Percentiles rank a stretch among this genome's conserved stretches.
Evolutionary conservation across 208 protist species (phyloP).

Genomic region (Leishmania amazonensis): DNA sequence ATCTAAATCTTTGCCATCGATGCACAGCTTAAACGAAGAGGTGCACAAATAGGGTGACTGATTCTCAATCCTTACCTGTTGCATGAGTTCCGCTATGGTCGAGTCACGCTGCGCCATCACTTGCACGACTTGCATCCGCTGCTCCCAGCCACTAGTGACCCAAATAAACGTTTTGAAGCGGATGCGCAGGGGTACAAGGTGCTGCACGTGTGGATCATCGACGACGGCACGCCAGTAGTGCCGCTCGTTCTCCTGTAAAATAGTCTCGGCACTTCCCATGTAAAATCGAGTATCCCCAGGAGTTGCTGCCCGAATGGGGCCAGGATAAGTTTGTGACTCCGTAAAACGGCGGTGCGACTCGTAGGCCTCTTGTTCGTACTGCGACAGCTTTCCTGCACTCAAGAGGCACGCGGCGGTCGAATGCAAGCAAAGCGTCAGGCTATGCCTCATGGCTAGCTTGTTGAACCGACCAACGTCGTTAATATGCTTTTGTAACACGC

Average conservation of each 20-base stretch:
- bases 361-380: constrained; percentile 86
- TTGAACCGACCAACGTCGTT: background rate
- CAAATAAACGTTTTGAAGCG: constrained; percentile 82
- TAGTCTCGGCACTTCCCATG: constrained; percentile 65
- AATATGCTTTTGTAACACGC: background rate
- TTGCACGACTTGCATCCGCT: constrained; percentile 76
- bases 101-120: constrained; percentile 68
- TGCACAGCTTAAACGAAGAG: constrained; percentile 59
- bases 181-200: constrained; percentile 72
- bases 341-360: constrained; percentile 59
- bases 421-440: constrained; percentile 2
- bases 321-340: constrained; percentile 75
- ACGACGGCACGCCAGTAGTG: constrained; percentile 88
- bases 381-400: constrained; percentile 36
- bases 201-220: constrained; percentile 81
- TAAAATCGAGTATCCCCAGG: constrained; percentile 90
- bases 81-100: constrained; percentile 69
- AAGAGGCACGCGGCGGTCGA: constrained; percentile 26
- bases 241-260: constrained; percentile 77
- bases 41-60: constrained; percentile 84
- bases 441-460: constrained; percentile 13
- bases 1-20: constrained; percentile 79
- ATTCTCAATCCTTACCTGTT: constrained; percentile 79
- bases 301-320: constrained; percentile 73
- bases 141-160: constrained; percentile 84